Percentiles rank a stretch among this genome's conserved stretches.
phyloP scores from a whole-genome alignment of 306 rosid species.

The Acmispon strigosus region DNA sequence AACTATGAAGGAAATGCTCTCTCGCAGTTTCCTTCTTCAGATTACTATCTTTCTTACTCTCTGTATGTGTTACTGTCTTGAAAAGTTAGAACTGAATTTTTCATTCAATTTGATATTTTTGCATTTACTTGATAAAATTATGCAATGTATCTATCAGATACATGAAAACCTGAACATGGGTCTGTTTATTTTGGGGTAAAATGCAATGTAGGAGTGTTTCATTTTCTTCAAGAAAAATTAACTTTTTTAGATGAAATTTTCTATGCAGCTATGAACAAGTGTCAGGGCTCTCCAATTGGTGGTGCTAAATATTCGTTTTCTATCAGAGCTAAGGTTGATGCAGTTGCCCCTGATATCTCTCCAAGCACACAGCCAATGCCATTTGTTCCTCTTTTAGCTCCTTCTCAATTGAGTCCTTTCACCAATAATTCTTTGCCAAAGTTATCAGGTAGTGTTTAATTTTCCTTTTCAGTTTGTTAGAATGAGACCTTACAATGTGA shows the following conservation, averaged over 20 bases:
- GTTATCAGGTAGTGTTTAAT: constrained; percentile 41
- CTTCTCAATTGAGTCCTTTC: constrained; percentile 51
- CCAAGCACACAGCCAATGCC: constrained; percentile 39
- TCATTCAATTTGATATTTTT: not conserved
- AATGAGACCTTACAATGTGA: not conserved
- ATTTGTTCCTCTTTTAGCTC: constrained; percentile 51
- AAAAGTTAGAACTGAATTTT: not conserved
- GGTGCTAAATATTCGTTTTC: constrained; percentile 3
- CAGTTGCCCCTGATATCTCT: constrained; percentile 30
- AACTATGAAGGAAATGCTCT: constrained; percentile 32
- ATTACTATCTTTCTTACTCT: constrained; percentile 23
- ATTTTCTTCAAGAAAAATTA: not conserved
- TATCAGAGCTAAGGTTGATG: constrained; percentile 10
- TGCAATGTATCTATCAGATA: not conserved
- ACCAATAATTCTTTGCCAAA: constrained; percentile 29
- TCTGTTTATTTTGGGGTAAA: not conserved
- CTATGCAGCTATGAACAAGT: constrained; percentile 29
- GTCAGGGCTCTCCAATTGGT: constrained; percentile 15
- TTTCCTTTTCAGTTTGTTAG: constrained; percentile 3
- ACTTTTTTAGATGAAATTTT: not conserved
- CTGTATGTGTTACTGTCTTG: not conserved
- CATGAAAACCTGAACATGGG: not conserved
- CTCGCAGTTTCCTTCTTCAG: constrained; percentile 17
- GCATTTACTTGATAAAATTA: not conserved
- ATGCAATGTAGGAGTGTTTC: not conserved